Conservation (phyloP, 768 basidiomycete species). For the Gloeopeniophorella convolvens region DNA sequence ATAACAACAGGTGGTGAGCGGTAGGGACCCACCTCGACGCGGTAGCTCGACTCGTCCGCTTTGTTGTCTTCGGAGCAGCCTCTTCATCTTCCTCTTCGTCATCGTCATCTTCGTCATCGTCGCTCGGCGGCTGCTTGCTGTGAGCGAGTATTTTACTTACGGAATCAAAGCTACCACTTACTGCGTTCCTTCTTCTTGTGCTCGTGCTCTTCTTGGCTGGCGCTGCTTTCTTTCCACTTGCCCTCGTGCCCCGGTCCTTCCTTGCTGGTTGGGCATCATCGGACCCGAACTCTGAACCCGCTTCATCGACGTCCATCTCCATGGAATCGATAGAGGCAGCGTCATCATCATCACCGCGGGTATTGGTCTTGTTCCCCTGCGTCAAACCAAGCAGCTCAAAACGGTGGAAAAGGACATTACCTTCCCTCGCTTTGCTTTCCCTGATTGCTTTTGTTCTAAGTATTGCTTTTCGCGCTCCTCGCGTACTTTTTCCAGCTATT, state of each 20-base stretch:
- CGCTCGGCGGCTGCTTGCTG: conserved; percentile 52
- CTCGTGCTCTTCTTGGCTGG: conserved; percentile 28
- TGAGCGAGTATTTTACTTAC: conserved; percentile 30
- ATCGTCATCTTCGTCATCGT: conserved; percentile 52
- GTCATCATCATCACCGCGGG: conserved; percentile 46
- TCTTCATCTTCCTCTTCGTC: conserved; percentile 50
- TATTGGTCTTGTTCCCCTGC: conserved; percentile 49
- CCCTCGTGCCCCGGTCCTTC: conserved; percentile 21
- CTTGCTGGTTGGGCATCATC: conserved; percentile 24
- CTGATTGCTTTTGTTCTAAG: conserved; percentile 38
- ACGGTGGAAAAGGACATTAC: neutral
- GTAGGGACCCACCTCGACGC: conserved; percentile 49
- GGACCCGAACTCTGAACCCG: conserved; percentile 23
- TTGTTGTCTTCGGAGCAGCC: conserved; percentile 41
- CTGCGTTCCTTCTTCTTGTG: conserved; percentile 33
- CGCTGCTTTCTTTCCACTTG: conserved; percentile 29
- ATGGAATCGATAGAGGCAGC: conserved; percentile 57
- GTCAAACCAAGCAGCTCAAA: conserved; percentile 8
- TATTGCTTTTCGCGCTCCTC: conserved; percentile 63
- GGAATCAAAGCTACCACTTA: neutral
- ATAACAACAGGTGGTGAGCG: neutral
- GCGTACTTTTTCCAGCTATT: conserved; percentile 62
- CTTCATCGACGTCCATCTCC: conserved; percentile 62
- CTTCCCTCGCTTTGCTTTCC: conserved; percentile 4
- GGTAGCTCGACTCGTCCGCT: conserved; percentile 58